Base-by-base conservation (phyloP, 2,329 filamentous ascomycete species). In the Aspergillus sp. region DNA sequence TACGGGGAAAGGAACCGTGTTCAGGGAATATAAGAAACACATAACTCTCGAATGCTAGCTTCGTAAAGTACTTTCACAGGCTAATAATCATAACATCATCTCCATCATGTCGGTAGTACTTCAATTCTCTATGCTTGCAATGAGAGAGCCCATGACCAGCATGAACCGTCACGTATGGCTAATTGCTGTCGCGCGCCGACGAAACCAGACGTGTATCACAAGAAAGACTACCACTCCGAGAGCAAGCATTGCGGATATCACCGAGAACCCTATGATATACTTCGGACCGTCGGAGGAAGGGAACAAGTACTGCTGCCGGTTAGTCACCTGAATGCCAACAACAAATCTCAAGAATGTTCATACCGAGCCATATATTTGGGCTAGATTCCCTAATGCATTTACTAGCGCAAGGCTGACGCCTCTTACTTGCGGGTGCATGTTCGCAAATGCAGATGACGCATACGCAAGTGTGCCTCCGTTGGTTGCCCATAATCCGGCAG, bases 311-410 rank as follows among this genome's bases (percentile, higher is more conserved):
- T 44, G 19, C 2, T 6, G 19, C 5, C 21, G 2, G 7, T 23
- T 44, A 21, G 17, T 23, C 11, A 21, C 0, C 19, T 17, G 11
- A 44, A 5, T 23, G 19, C 6, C 19, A 23, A 21, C 21, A 7
- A 23, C 6, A 23, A 10, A 13, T 1, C 3, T 2, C 11, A 5
- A 10, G 19, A 7, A 8, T 4, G 8, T 11, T 6, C 41, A 15
- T 15, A 44, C 41, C 42, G 68, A 68, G 21, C 84, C 83, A 61
- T 85, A 86, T 17, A 86, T 85, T 62, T 83, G 81, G 0, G 83
- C 81, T 10, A 84, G 67, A 62, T 85, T 85, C 3, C 82, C 83
- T 66, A 85, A 73, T 0, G 81, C 81, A 63, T 85, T 84, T 41
- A 85, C 80, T 8, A 84, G 68, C 1, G 82, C 83, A 21, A 86